Evolutionary conservation across 768 basidiomycete species (phyloP).

Genomic region (Trametopsis cervina): DNA sequence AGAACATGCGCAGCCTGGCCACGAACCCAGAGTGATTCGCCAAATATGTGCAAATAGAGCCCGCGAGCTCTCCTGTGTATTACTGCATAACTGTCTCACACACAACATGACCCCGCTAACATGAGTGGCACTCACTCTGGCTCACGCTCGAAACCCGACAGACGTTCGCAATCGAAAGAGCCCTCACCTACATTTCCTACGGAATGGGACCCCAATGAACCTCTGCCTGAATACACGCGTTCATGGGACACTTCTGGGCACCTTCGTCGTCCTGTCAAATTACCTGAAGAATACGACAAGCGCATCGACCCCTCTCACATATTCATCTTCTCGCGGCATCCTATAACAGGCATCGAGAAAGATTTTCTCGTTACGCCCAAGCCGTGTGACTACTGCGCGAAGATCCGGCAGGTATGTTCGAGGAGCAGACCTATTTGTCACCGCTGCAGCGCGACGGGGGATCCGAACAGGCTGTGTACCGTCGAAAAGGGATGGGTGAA

Average conservation of each 20-base stretch:
- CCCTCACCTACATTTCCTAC: background rate
- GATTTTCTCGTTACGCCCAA: conserved; percentile 9
- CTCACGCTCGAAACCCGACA: background rate
- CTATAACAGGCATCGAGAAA: conserved; percentile 5
- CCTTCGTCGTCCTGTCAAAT: conserved; percentile 6
- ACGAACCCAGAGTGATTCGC: background rate
- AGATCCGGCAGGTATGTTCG: conserved; percentile 9
- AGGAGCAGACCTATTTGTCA: conserved; percentile 9
- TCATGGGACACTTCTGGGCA: conserved; percentile 4
- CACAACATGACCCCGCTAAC: background rate
- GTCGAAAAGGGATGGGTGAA: conserved; percentile 7
- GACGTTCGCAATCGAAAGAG: background rate
- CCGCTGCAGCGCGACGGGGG: conserved; percentile 3
- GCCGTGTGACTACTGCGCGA: conserved; percentile 10
- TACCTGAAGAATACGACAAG: conserved; percentile 10
- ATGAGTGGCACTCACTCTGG: background rate
- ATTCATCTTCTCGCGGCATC: conserved; percentile 10
- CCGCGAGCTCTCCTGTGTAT: background rate
- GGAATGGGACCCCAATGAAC: conserved; percentile 1
- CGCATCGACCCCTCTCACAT: conserved; percentile 12
- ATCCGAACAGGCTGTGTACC: conserved; percentile 4
- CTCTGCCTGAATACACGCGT: conserved; percentile 8
- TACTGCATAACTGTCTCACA: background rate
- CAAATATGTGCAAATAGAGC: background rate
- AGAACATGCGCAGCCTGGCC: background rate